Evolutionary conservation across 148 eudicot species (phyloP).

Genomic region (Chenopodium album): DNA sequence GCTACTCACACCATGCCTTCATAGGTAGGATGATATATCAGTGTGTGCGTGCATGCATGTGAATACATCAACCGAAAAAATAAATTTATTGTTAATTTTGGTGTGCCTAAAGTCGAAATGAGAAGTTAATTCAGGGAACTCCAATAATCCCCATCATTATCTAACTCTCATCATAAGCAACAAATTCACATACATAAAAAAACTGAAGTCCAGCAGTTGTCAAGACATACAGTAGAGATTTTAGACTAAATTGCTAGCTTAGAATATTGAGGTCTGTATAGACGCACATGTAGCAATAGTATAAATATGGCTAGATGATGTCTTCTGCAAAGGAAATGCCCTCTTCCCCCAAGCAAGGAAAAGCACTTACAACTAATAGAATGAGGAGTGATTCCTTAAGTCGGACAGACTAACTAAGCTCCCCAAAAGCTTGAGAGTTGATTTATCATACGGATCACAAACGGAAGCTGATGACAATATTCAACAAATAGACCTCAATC

Average conservation of each 20-base stretch:
- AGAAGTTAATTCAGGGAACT: neutral
- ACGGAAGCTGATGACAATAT: neutral
- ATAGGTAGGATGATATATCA: constrained; percentile 8
- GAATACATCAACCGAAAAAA: neutral
- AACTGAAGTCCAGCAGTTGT: neutral
- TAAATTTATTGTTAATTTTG: neutral
- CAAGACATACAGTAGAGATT: neutral
- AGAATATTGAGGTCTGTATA: neutral
- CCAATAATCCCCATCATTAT: neutral
- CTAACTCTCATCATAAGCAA: neutral
- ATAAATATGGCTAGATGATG: neutral
- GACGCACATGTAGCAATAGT: neutral
- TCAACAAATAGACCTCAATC: too few relatives aligned
- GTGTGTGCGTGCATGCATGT: neutral
- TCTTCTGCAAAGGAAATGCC: neutral
- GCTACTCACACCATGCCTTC: constrained; percentile 19
- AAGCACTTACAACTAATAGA: neutral
- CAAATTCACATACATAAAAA: neutral
- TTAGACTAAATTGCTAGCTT: neutral
- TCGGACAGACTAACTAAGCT: neutral
- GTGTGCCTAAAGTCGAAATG: neutral
- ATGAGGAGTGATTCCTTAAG: neutral
- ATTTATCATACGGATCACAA: neutral
- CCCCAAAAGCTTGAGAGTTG: neutral
- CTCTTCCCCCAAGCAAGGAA: neutral